These are phyloP conservation scores for Yamadazyma buinensis DNA, from an alignment of 1,139 yeast genomes.

Conservation along the genomic window DNA sequence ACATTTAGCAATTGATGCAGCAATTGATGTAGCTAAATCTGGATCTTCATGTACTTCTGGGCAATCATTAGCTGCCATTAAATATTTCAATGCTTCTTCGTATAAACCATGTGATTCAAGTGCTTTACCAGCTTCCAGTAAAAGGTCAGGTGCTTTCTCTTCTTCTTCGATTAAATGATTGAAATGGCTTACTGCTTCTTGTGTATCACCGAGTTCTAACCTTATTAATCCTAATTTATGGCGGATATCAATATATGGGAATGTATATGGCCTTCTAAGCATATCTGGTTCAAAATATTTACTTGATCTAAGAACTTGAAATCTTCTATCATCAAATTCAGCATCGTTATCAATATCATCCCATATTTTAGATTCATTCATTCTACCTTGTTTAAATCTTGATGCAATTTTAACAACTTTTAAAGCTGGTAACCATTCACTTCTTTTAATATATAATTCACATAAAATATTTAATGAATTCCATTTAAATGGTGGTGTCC, in stretches of 20 bases:
- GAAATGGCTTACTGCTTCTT: slow-evolving; percentile 68
- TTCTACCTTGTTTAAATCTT: slow-evolving; percentile 78
- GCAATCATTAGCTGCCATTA: slow-evolving; percentile 47
- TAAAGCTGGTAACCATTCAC: slow-evolving; percentile 62
- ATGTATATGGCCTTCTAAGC: slow-evolving; percentile 28
- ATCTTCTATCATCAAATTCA: slow-evolving; percentile 71
- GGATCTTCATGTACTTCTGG: slow-evolving; percentile 37
- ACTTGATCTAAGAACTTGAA: slow-evolving; percentile 23
- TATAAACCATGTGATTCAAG: slow-evolving; percentile 66
- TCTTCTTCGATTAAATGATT: slow-evolving; percentile 56
- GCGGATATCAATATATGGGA: slow-evolving; percentile 80
- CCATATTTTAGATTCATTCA: slow-evolving; percentile 87
- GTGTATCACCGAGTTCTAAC: slow-evolving; percentile 56
- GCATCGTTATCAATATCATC: slow-evolving; percentile 70
- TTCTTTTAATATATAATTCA: slow-evolving; percentile 70
- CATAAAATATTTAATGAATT: slow-evolving; percentile 80
- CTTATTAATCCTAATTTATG: slow-evolving; percentile 75
- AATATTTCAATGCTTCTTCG: slow-evolving; percentile 68
- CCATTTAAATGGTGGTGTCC: slow-evolving; percentile 66
- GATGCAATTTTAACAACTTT: slow-evolving; percentile 65
- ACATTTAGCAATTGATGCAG: slow-evolving; percentile 68
- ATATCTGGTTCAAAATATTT: slow-evolving; percentile 18
- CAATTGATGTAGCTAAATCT: slow-evolving; percentile 51
- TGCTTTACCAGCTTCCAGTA: slow-evolving; percentile 70
- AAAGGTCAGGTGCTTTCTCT: slow-evolving; percentile 64